Evolutionary conservation across 108 stramenopile species (phyloP), one percentile per base, ranked within the genome.

Genomic region (Chaetoceros muelleri): DNA sequence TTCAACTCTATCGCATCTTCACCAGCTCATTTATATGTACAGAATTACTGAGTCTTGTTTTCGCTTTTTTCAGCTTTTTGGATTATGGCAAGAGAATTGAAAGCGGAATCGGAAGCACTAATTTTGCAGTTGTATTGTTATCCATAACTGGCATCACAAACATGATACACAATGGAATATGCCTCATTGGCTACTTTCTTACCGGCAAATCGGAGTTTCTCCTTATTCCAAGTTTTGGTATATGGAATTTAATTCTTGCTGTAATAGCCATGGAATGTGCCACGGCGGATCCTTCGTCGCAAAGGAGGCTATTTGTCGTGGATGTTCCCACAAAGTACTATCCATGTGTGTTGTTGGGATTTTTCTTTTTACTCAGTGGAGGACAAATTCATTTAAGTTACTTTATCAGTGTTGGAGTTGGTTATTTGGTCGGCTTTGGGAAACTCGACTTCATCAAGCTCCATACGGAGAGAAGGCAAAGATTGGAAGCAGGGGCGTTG

Each of bases 1-100:
- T 84, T 47, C 81, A 92, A 60, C 24, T 92, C 31, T 92, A 92
- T 56, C 69, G 90, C 16, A 57, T 87, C n/a, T 0, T 92, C 22
- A 69, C 80, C 18, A 80, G 78, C 53, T 79, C 85, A 0, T 65
- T 92, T 3, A 51, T 87, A 5, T 85, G 85, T 58, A 58, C 66
- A 16, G 66, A 69, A 24, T 59, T 81, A 2, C 54, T 92, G 0
- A 71, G 73, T 19, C 52, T 85, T 20, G 58, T 87, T 53, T 81
- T 92, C 57, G 79, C 80, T 20, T 87, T 70, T 47, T 58, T 84
- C 47, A 69, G 69, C 28, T 92, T 87, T 59, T 58, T 70, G 53
- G 78, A 83, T 54, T 53, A 66, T 60, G 90, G 80, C 1, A 69
- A 72, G 22, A 69, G 79, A 27, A 53, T 92, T 57, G 90, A 92